Percentiles rank a stretch among this genome's conserved stretches.
Evolutionary conservation across 805 yeast species (phyloP).

Genomic region (Yarrowia hollandica): DNA sequence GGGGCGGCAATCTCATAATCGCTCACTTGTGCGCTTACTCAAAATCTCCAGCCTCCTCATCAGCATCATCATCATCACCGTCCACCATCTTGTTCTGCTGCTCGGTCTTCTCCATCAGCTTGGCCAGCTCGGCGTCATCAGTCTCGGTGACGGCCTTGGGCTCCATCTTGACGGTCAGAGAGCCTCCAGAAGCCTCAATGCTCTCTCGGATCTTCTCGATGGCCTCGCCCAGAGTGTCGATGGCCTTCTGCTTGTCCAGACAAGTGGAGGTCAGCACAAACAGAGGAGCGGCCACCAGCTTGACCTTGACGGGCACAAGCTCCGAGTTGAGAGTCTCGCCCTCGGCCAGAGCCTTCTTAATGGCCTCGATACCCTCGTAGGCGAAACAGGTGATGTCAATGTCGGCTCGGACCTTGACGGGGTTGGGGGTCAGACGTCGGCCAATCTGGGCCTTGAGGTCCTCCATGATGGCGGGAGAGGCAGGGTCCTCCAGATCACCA

Average conservation of each 20-base stretch:
- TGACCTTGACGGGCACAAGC: slow-evolving; percentile 84
- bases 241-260: slow-evolving; percentile 86
- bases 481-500: slow-evolving; percentile 68
- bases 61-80: slow-evolving; percentile 67
- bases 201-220: slow-evolving; percentile 71
- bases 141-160: slow-evolving; percentile 99
- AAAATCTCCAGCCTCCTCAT: slow-evolving; percentile 38
- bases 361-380: slow-evolving; percentile 97
- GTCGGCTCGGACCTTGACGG: slow-evolving; percentile 97
- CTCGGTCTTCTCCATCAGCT: slow-evolving; percentile 90
- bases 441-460: slow-evolving; percentile 86
- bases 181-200: slow-evolving; percentile 76
- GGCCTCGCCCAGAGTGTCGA: slow-evolving; percentile 74
- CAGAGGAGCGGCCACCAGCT: slow-evolving; percentile 95
- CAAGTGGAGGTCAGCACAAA: slow-evolving; percentile 92
- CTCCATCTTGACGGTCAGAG: slow-evolving; percentile 91
- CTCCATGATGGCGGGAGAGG: slow-evolving; percentile 70
- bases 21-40: background rate
- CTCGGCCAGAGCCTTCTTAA: slow-evolving; percentile 79
- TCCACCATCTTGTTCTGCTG: slow-evolving; percentile 82
- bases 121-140: slow-evolving; percentile 97
- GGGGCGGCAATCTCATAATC: too few relatives aligned
- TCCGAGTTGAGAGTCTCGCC: slow-evolving; percentile 86
- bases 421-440: slow-evolving; percentile 95
- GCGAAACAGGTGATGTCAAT: slow-evolving; percentile 96